These are phyloP conservation scores for Anisodus acutangulus DNA, from an alignment of 257 asterid species.

Conservation along the genomic window DNA sequence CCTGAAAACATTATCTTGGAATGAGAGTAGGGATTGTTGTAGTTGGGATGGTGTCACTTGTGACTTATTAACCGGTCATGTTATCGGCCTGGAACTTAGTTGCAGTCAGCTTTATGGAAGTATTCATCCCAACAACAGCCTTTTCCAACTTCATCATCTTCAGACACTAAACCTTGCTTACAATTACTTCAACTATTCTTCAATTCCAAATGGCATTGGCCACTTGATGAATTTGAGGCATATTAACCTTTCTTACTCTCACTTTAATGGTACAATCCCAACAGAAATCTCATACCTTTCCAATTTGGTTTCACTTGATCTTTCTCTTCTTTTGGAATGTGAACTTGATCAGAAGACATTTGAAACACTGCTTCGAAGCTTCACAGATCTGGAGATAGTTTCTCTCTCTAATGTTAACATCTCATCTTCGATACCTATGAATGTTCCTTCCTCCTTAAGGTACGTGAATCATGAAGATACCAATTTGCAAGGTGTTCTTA, in stretches of 20 bases:
- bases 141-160: neutral
- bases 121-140: neutral
- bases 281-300: neutral
- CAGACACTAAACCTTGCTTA: neutral
- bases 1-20: neutral
- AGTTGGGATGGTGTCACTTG: neutral
- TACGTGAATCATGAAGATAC: neutral
- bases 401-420: neutral
- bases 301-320: neutral
- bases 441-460: neutral
- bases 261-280: neutral
- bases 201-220: neutral
- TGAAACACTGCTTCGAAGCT: neutral
- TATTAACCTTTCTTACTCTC: neutral
- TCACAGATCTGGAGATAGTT: too few species aligned
- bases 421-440: neutral
- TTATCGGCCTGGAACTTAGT: conserved; percentile 4
- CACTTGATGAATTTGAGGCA: neutral
- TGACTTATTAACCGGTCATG: neutral
- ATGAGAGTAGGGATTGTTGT: neutral
- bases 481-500: neutral
- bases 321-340: neutral
- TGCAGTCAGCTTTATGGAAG: neutral
- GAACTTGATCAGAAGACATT: neutral
- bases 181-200: neutral